Conservation (phyloP, 75 land plant species). For the Pseudotsuga menziesii region DNA sequence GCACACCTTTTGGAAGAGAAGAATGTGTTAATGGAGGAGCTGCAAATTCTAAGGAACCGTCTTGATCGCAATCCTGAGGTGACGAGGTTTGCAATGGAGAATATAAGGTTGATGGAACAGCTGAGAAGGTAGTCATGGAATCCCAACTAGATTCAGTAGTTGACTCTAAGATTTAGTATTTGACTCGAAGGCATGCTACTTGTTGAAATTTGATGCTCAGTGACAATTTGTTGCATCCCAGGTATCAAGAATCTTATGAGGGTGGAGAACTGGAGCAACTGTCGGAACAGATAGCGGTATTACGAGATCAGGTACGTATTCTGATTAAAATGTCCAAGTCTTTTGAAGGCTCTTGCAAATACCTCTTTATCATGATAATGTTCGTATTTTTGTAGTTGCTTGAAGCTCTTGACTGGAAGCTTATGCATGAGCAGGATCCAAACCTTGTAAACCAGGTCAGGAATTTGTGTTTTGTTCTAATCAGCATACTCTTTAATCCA, state of each 20-base stretch:
- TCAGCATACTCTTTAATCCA: too few species aligned
- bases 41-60: conserved; percentile 54
- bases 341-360: not conserved
- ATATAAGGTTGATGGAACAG: conserved; percentile 79
- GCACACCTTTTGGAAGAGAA: conserved; percentile 69
- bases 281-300: too few species aligned
- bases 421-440: conserved; percentile 61
- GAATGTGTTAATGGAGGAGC: conserved; percentile 63
- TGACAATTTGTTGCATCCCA: too few species aligned
- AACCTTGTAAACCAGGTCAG: too few species aligned
- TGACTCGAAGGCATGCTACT: too few species aligned
- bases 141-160: too few species aligned
- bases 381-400: conserved; percentile 39
- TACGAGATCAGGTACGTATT: conserved; percentile 42
- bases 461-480: too few species aligned
- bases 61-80: conserved; percentile 81
- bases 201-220: too few species aligned
- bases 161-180: too few species aligned
- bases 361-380: not conserved
- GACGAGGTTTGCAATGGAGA: conserved; percentile 98
- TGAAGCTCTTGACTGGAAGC: conserved; percentile 83
- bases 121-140: conserved; percentile 90
- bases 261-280: too few species aligned
- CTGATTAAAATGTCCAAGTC: not conserved
- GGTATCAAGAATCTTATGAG: not conserved